Evolutionary conservation across 2,329 filamentous ascomycete species (phyloP).

Genomic region (Fusarium sp.): DNA sequence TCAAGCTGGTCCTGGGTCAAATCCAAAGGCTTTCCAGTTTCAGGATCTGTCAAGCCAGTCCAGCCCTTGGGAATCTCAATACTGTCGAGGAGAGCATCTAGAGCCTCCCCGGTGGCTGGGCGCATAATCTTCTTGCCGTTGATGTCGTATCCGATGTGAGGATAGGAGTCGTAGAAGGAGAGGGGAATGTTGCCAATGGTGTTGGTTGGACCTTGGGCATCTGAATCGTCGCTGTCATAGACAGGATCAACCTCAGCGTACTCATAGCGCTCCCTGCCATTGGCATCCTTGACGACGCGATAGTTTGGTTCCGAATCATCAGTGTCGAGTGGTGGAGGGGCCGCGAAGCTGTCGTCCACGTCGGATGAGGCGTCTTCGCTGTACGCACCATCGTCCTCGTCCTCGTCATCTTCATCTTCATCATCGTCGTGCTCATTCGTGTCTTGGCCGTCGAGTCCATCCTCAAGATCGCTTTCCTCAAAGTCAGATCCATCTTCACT

Average conservation of each 20-base stretch:
- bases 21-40: constrained; percentile 91
- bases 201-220: constrained; percentile 81
- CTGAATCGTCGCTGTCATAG: constrained; percentile 96
- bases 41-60: constrained; percentile 94
- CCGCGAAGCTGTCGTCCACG: constrained; percentile 48
- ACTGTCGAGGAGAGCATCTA: constrained; percentile 93
- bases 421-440: constrained; percentile 3
- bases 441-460: constrained; percentile 48
- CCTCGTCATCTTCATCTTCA: constrained; percentile 54
- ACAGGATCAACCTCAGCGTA: constrained; percentile 94
- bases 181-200: constrained; percentile 96
- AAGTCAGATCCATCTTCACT: constrained; percentile 68
- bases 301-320: constrained; percentile 59
- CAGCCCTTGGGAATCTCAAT: constrained; percentile 97
- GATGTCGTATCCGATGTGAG: constrained; percentile 98
- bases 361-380: constrained; percentile 46
- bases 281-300: constrained; percentile 79
- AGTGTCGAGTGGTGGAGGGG: constrained; percentile 47
- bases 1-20: constrained; percentile 89
- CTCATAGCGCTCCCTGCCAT: constrained; percentile 89
- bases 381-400: constrained; percentile 39
- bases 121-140: constrained; percentile 98
- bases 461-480: constrained; percentile 50
- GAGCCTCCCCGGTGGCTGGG: constrained; percentile 89
- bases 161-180: constrained; percentile 96